A percentile compares a stretch with the other conserved stretches of the same genome.
These are phyloP conservation scores for Alternaria arborescens DNA, from an alignment of 2,329 filamentous ascomycete species.

Conservation along the genomic window DNA sequence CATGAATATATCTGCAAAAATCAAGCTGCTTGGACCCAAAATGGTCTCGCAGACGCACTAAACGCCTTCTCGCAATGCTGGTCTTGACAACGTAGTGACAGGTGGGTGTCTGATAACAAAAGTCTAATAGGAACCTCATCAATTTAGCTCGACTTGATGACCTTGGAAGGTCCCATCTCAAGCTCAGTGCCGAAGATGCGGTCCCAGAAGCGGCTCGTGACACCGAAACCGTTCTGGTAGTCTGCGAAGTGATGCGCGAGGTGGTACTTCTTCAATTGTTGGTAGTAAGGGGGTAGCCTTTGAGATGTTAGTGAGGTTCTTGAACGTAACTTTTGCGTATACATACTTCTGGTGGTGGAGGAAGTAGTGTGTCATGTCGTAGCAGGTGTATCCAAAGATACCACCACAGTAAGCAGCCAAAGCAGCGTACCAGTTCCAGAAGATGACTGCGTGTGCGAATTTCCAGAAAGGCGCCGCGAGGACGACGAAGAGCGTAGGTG, in stretches of 20 bases:
- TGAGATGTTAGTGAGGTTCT: constrained; percentile 15
- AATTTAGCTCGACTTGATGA: constrained; percentile 54
- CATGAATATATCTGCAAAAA: constrained; percentile 7
- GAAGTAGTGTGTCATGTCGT: constrained; percentile 98
- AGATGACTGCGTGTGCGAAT: constrained; percentile 83
- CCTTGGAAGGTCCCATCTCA: constrained; percentile 59
- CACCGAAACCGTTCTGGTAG: constrained; percentile 96
- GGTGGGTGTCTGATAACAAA: constrained; percentile 6
- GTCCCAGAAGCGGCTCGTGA: constrained; percentile 97
- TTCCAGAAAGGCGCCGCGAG: constrained; percentile 93
- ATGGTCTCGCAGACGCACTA: constrained; percentile 6
- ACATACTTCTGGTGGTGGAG: constrained; percentile 88
- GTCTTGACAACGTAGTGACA: constrained; percentile 11
- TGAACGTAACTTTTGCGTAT: not conserved
- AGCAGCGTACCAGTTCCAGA: constrained; percentile 83
- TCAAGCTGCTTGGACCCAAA: constrained; percentile 3
- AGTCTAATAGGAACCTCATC: not conserved
- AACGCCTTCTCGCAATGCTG: constrained; percentile 19
- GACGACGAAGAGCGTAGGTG: constrained; percentile 82
- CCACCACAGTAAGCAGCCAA: constrained; percentile 85
- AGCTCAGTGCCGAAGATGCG: constrained; percentile 89
- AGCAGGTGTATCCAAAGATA: constrained; percentile 94
- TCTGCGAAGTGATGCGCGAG: constrained; percentile 97
- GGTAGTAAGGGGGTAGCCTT: constrained; percentile 86
- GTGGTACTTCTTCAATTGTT: constrained; percentile 95